These are phyloP conservation scores for Aspergillus amoenus DNA, from an alignment of 2,329 filamentous ascomycete species.

Conservation along the genomic window DNA sequence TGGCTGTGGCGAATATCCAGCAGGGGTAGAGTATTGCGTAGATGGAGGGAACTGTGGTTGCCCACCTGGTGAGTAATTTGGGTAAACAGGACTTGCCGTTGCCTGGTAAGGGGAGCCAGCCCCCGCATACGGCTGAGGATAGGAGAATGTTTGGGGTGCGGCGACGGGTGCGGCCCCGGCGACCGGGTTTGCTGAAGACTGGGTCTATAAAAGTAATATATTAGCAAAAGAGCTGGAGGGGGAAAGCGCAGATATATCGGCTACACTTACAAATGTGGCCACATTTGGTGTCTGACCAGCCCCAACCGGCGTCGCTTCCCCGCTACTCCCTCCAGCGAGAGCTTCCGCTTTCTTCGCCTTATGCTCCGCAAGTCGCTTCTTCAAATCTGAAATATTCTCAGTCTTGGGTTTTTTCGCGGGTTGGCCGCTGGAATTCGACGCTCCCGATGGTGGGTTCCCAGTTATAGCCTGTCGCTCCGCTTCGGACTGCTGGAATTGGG, in stretches of 20 bases:
- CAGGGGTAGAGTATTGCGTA: constrained; percentile 31
- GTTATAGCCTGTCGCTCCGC: constrained; percentile 78
- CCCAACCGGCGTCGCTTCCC: constrained; percentile 56
- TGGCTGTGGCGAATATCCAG: constrained; percentile 33
- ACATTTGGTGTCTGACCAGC: constrained; percentile 51
- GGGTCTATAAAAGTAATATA: constrained; percentile 30
- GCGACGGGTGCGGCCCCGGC: background rate
- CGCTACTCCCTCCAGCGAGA: constrained; percentile 55
- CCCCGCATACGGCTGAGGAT: constrained; percentile 42
- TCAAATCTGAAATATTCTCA: constrained; percentile 74
- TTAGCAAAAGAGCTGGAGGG: background rate
- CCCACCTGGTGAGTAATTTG: constrained; percentile 35
- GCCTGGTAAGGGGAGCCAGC: constrained; percentile 45
- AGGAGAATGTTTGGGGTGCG: constrained; percentile 32
- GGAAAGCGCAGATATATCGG: too few species aligned
- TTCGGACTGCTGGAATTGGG: constrained; percentile 81
- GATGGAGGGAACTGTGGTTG: constrained; percentile 34
- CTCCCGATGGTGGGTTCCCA: constrained; percentile 75
- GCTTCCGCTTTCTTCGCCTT: constrained; percentile 66
- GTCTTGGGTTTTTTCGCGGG: constrained; percentile 66
- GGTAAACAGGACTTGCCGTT: constrained; percentile 39
- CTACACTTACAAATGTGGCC: constrained; percentile 56
- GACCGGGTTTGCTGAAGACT: constrained; percentile 44
- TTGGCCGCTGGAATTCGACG: constrained; percentile 43
- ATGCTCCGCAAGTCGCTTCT: constrained; percentile 75